Base-by-base conservation (phyloP, 2,329 filamentous ascomycete species). In the Metarhizium album region DNA sequence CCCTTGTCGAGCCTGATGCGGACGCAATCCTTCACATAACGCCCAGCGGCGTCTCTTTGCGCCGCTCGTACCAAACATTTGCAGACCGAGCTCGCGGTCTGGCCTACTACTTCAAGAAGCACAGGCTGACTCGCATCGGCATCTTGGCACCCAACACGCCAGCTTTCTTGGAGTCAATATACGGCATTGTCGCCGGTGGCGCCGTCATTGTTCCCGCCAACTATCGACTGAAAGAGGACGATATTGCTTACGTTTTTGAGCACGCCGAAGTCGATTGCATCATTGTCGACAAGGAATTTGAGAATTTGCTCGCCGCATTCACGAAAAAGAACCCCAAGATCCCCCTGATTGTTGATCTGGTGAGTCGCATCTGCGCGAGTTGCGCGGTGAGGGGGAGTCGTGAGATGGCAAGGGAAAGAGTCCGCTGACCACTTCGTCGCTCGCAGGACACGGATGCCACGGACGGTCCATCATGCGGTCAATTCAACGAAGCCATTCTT, bases 101-200 rank as follows among this genome's bases (percentile, higher is more conserved):
- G 18, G 90, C 90, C 14, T 97, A 95, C 69, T 97, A 86, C 65
- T 65, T 98, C 51, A 79, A 79, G 58, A 87, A 87, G 65, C 80
- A 87, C 62, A 76, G 79, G 4, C 82, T 81, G 61, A 84, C 81
- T 60, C 78, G 87, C 53, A 86, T 97, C 5, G 93, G 93, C 6
- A 84, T 98, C 46, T 74, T 98, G 11, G 84, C 83, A 8, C 87
- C 93, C 3, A 98, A 98, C 65, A 98, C 93, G 1, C 93, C 93
- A 0, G 90, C 90, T 0, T 97, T 97, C 60, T 74, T 98, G 27
- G 91, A 97, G 69, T 80, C 83, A 6, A 87, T 95, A 54, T 98
- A 88, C 62, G 93, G 87, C 2, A 85, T 96, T 58, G 84, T 83
- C 1, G 90, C 87, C 1, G 87, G 87, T 0, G 89, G 89, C 1